Conservation (phyloP, 1,284 basidiomycete genomes). For the Pascua sp. region DNA sequence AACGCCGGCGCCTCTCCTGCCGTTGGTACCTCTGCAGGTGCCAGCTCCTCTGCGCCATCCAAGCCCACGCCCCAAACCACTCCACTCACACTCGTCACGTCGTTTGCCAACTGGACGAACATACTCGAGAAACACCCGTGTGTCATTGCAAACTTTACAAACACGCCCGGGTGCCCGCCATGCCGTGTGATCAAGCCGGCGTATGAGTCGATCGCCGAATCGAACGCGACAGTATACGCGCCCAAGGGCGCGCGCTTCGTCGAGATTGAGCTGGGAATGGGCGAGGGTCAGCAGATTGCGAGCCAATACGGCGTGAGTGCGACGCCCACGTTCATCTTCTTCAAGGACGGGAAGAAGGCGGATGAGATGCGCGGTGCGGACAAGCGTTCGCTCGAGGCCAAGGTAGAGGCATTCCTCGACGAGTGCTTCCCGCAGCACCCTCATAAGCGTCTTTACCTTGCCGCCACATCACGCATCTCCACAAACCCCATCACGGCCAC, state of each 20-base stretch:
- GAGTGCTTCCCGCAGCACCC: conserved; percentile 58
- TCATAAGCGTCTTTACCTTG: conserved; percentile 63
- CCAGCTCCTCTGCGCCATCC: conserved; percentile 16
- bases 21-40: conserved; percentile 14
- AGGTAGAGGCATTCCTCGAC: conserved; percentile 51
- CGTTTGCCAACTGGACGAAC: conserved; percentile 56
- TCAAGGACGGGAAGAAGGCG: conserved; percentile 71
- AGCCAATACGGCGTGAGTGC: conserved; percentile 64
- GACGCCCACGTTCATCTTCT: conserved; percentile 83
- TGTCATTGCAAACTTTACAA: conserved; percentile 63
- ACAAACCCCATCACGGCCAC: conserved; percentile 71
- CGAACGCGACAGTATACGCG: conserved; percentile 30
- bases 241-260: conserved; percentile 57
- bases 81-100: conserved; percentile 62
- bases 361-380: conserved; percentile 69
- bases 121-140: conserved; percentile 56
- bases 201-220: conserved; percentile 53
- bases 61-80: conserved; percentile 51
- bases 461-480: conserved; percentile 62
- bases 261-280: conserved; percentile 72
- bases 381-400: conserved; percentile 37
- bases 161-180: conserved; percentile 61
- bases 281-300: conserved; percentile 61
- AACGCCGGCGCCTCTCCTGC: background rate
- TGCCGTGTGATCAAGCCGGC: conserved; percentile 63